Percentiles rank a stretch among this genome's conserved stretches.
phyloP scores from a whole-genome alignment of 441 rosid genomes.

The Erodium texanum region DNA sequence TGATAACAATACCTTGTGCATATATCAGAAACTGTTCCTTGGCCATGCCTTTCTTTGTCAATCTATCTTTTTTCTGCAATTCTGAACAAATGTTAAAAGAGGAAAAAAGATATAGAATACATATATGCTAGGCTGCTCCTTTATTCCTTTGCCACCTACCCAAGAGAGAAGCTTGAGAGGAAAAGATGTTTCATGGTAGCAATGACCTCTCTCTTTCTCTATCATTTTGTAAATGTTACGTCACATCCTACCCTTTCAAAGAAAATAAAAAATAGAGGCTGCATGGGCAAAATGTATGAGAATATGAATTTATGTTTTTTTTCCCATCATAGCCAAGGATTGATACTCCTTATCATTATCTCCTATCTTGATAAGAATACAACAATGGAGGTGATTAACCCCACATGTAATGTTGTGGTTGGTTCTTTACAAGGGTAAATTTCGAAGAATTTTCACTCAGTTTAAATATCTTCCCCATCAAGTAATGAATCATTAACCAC shows the following conservation, averaged over 20 bases:
- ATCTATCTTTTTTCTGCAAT: slow-evolving; percentile 9
- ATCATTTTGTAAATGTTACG: slow-evolving; percentile 19
- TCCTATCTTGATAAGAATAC: slow-evolving; percentile 23
- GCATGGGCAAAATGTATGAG: slow-evolving; percentile 12
- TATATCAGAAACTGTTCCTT: no score
- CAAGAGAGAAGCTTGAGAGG: slow-evolving; percentile 4
- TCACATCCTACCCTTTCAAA: slow-evolving; percentile 20
- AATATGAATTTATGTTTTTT: slow-evolving; percentile 14
- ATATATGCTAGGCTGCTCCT: slow-evolving; percentile 14
- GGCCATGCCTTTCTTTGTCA: no score
- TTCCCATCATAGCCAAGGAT: slow-evolving; percentile 16
- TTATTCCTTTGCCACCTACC: slow-evolving; percentile 23
- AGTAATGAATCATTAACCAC: no score
- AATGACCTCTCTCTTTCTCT: slow-evolving; percentile 11
- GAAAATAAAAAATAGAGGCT: slow-evolving; percentile 5
- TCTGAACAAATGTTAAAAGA: slow-evolving; percentile 13
- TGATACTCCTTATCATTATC: slow-evolving; percentile 1
- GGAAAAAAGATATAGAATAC: slow-evolving; percentile 7
- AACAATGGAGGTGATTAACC: slow-evolving; percentile 7
- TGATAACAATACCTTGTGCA: no score
- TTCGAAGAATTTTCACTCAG: no score
- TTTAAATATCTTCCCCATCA: no score
- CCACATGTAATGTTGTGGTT: no score
- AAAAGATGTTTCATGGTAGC: slow-evolving; percentile 6
- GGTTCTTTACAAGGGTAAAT: no score